Evolutionary conservation across 345 rosid genomes (phyloP).

Genomic region (Trapa incisa): DNA sequence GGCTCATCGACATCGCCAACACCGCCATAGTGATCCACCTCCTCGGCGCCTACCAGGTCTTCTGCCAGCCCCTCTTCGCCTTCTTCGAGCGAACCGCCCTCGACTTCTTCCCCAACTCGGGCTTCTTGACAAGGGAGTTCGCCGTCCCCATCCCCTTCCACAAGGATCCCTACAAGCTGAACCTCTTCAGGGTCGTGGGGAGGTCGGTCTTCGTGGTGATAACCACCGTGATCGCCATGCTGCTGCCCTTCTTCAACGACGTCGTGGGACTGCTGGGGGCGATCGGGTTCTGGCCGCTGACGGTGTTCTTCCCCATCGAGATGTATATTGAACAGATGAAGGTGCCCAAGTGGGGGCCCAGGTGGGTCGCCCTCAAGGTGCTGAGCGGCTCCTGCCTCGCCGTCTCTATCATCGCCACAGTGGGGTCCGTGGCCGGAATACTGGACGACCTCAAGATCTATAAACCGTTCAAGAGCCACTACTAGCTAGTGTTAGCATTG

Average conservation of each 20-base stretch:
- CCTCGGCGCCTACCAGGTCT: constrained; percentile 71
- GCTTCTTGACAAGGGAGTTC: constrained; percentile 36
- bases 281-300: constrained; percentile 66
- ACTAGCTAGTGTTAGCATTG: too few species aligned
- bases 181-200: constrained; percentile 50
- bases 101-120: constrained; percentile 25
- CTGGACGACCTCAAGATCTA: constrained; percentile 11
- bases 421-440: constrained; percentile 60
- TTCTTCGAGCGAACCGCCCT: constrained; percentile 36
- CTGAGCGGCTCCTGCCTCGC: constrained; percentile 45
- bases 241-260: constrained; percentile 65
- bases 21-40: constrained; percentile 60
- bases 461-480: background rate
- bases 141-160: constrained; percentile 30
- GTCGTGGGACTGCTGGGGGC: constrained; percentile 67
- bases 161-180: constrained; percentile 23
- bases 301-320: constrained; percentile 71
- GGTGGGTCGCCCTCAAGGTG: constrained; percentile 47
- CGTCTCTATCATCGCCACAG: constrained; percentile 43
- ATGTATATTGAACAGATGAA: constrained; percentile 52
- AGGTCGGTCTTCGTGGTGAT: constrained; percentile 40
- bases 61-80: constrained; percentile 59
- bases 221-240: constrained; percentile 56
- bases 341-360: constrained; percentile 50
- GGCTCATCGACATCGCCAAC: constrained; percentile 63